Evolutionary conservation across 2,329 filamentous ascomycete species (phyloP), one percentile per base, ranked within the genome.

Genomic region (Dothistroma septosporum): DNA sequence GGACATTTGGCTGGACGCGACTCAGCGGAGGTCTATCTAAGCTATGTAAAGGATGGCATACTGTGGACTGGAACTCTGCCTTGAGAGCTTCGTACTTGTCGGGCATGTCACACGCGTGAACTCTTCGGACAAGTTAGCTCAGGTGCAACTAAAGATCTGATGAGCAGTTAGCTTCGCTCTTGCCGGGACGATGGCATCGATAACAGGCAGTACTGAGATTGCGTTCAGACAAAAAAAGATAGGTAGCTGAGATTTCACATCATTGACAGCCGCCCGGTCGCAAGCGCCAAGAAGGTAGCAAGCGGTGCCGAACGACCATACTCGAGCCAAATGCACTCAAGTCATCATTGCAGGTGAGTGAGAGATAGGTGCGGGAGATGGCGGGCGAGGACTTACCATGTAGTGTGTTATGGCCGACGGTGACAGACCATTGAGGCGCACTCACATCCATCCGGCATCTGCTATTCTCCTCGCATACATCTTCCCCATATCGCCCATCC

Each of bases 281-380:
- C 65, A 68, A 55, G 62, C 64, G 82, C 88, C 91, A 93, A 84
- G 88, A 96, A 87, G 89, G 88, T 82, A 59, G 80, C 78, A 81
- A 81, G 80, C 69, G 80, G 78, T 77, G 72, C 77, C 80, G 78
- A 80, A 82, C 80, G 78, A 81, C 86, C 86, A 92, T 96, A 84
- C 93, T 97, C 93, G 91, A 97, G 93, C 93, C 93, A 97, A 97
- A 97, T 97, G 93, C 93, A 92, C 93, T 97, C 93, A 93, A 91
- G 93, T 97, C 93, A 97, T 97, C 93, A 95, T 92, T 75, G 76
- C 76, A 77, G 61, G 52, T 31, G 50, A 58, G 60, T 60, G 63
- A 61, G 54, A 46, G 55, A 46, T 61, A 35, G 46, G 57, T 49
- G 59, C 24, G 24, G 24, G 24, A 61, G 55, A 55, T 61, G 53